phyloP scores from a whole-genome alignment of 2,329 filamentous ascomycete species.

The Uncinocarpus reesii region DNA sequence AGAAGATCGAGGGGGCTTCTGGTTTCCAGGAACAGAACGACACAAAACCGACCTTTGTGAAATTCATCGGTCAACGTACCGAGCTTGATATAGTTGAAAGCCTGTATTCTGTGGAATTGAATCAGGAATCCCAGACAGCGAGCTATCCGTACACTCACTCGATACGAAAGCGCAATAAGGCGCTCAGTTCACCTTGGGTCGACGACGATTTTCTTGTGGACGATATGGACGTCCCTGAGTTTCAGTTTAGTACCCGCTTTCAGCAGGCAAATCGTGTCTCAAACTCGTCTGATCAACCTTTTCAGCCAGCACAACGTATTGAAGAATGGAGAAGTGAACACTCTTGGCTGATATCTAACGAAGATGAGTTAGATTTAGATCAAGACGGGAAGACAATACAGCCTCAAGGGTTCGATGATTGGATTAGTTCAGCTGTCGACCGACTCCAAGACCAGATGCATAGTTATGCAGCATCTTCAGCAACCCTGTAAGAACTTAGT shows the following conservation, averaged over 20 bases:
- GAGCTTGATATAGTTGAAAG: constrained; percentile 29
- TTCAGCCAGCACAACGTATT: background rate
- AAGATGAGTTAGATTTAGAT: background rate
- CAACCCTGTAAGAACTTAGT: constrained; percentile 25
- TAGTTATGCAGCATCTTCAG: background rate
- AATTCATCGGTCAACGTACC: constrained; percentile 29
- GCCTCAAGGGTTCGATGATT: constrained; percentile 6
- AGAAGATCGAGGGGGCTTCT: constrained; percentile 21
- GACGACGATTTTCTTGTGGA: constrained; percentile 30
- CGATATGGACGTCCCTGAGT: constrained; percentile 26
- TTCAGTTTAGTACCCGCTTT: background rate
- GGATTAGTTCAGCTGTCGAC: background rate
- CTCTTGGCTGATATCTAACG: background rate
- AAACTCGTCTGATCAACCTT: background rate
- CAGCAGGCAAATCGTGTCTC: background rate
- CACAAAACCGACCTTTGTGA: constrained; percentile 20
- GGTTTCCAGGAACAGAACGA: constrained; percentile 19
- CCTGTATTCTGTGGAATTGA: constrained; percentile 22
- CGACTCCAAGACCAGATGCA: background rate
- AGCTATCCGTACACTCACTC: constrained; percentile 1
- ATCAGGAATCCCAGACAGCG: background rate
- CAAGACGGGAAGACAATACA: background rate
- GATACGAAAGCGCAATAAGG: constrained; percentile 9
- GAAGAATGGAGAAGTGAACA: constrained; percentile 6
- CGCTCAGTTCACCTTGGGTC: constrained; percentile 5